Conservation (phyloP, 768 basidiomycete species). For the Naematelia encephala region DNA sequence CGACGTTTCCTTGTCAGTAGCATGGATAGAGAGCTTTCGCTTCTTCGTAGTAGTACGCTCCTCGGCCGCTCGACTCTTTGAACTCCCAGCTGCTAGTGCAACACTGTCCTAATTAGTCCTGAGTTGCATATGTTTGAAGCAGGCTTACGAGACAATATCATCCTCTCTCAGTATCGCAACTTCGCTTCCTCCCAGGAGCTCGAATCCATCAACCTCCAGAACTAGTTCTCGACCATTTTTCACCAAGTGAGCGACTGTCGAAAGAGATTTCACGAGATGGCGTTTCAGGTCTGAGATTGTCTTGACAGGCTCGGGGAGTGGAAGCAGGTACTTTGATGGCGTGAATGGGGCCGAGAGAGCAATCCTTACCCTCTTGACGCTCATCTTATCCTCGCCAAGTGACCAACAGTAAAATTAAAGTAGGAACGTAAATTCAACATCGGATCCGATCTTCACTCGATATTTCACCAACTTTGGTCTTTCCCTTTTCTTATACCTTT, state of each 20-base stretch:
- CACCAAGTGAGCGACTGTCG: conserved; percentile 11
- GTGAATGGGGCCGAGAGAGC: conserved; percentile 31
- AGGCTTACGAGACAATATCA: conserved; percentile 38
- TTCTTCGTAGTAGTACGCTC: neutral
- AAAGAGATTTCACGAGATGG: conserved; percentile 25
- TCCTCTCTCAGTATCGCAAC: conserved; percentile 71
- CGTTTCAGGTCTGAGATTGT: conserved; percentile 31
- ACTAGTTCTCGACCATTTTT: conserved; percentile 16
- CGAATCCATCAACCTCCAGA: conserved; percentile 42
- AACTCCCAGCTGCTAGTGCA: conserved; percentile 16
- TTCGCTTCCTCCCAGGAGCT: conserved; percentile 62
- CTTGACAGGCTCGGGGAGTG: conserved; percentile 18
- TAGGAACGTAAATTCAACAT: neutral
- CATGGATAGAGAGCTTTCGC: conserved; percentile 4
- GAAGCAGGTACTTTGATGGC: conserved; percentile 26
- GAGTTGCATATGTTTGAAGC: neutral
- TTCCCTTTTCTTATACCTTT: neutral
- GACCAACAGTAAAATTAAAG: neutral
- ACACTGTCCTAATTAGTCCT: conserved; percentile 13
- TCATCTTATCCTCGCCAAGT: neutral
- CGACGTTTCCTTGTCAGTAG: conserved; percentile 4
- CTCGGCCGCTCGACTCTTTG: neutral
- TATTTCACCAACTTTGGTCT: neutral
- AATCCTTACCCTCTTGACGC: conserved; percentile 27
- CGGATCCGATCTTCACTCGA: neutral